These are phyloP conservation scores for Kalmusia sp. DNA, from an alignment of 2,329 filamentous ascomycete species.

Conservation along the genomic window DNA sequence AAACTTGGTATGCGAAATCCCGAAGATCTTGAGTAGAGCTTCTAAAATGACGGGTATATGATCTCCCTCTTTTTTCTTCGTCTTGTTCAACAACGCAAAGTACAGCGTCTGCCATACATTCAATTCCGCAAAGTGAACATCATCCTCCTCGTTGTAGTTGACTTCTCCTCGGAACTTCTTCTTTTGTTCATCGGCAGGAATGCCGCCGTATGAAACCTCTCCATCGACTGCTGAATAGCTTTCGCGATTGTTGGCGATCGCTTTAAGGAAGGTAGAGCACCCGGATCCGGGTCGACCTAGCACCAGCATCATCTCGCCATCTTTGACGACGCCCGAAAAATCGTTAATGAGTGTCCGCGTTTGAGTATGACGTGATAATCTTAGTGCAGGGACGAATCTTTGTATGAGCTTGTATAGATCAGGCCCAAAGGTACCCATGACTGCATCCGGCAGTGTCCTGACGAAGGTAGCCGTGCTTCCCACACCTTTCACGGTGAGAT, in stretches of 20 bases:
- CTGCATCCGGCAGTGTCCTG: conserved; percentile 74
- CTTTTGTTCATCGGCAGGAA: conserved; percentile 71
- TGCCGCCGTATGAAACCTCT: conserved; percentile 74
- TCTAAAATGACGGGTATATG: conserved; percentile 74
- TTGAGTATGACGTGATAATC: conserved; percentile 56
- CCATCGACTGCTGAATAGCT: conserved; percentile 72
- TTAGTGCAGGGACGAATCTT: conserved; percentile 60
- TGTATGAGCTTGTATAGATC: conserved; percentile 73
- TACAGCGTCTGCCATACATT: conserved; percentile 80
- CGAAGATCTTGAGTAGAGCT: conserved; percentile 78
- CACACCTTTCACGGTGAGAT: conserved; percentile 76
- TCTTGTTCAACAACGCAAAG: conserved; percentile 79
- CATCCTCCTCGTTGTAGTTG: conserved; percentile 80
- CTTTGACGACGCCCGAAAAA: conserved; percentile 71
- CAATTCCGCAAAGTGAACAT: conserved; percentile 75
- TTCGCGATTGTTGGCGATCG: conserved; percentile 73
- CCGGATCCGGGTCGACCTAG: conserved; percentile 77
- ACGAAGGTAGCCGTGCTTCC: conserved; percentile 72
- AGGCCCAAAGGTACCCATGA: conserved; percentile 80
- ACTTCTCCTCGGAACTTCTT: conserved; percentile 77
- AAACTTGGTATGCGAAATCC: conserved; percentile 76
- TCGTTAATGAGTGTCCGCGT: conserved; percentile 67
- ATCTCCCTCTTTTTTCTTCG: conserved; percentile 68
- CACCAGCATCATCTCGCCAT: conserved; percentile 76
- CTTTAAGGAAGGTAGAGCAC: conserved; percentile 79